Evolutionary conservation across 2,329 filamentous ascomycete genomes (phyloP), one percentile per base, ranked within the genome.

Genomic region (Phialocephala sp.): DNA sequence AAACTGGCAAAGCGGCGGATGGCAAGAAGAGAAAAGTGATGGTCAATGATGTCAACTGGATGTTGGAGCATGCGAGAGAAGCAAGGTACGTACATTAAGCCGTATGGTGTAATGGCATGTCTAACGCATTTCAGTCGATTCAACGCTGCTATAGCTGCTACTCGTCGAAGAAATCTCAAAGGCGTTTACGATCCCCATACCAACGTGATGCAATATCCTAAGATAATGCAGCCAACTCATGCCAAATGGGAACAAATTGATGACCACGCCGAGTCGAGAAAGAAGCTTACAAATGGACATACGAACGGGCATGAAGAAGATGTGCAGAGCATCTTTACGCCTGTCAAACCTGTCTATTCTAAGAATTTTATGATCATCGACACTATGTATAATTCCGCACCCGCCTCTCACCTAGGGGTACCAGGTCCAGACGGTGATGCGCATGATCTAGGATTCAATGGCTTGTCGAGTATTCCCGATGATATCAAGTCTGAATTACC

Each of bases 111-210:
- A 15, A 22, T 62, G 37, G 65, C 69, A 66, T 73, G 64, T 36
- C 52, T 63, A 12, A 41, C 57, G 15, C 3, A 15, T 12, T 32
- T 18, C 70, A 97, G 94, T 76, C 88, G 88, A 57, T 98, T 95
- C 82, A 99, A 98, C 78, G 85, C 91, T 22, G 82, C 84, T 20
- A 85, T 98, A 66, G 85, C 88, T 39, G 84, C 85, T 18, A 83
- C 89, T 62, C 91, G 95, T 62, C 69, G 71, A 20, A 52, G 84
- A 52, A 95, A 91, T 71, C 82, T 90, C 9, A 80, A 86, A 27
- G 95, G 95, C 58, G 86, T 94, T 62, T 98, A 98, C 79, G 94
- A 99, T 74, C 89, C 94, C 32, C 94, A 98, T 80, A 98, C 95
- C 62, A 99, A 99, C 77, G 80, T 86, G 66, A 91, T 97, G 85